Conservation (phyloP, 1,284 basidiomycete genomes). For the Golubevia sp. region DNA sequence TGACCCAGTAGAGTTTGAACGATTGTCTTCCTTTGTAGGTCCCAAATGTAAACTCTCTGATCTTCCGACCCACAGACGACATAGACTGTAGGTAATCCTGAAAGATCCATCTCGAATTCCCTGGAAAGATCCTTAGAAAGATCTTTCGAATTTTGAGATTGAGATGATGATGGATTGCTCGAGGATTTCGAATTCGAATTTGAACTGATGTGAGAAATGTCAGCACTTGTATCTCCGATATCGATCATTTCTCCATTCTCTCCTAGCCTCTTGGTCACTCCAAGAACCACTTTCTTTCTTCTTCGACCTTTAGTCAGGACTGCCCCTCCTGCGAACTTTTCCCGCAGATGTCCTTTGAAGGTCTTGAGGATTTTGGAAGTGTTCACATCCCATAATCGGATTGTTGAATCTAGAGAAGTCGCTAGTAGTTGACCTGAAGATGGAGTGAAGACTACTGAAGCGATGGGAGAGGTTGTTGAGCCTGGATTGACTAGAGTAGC, state of each 20-base stretch:
- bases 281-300: too few species aligned
- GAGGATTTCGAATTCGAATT: background rate
- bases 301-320: background rate
- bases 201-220: too few species aligned
- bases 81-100: slow-evolving; percentile 2
- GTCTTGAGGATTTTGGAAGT: slow-evolving; percentile 53
- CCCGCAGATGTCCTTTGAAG: slow-evolving; percentile 34
- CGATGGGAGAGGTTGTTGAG: slow-evolving; percentile 31
- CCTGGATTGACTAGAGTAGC: slow-evolving; percentile 41
- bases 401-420: slow-evolving; percentile 38
- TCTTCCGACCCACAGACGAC: slow-evolving; percentile 45
- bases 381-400: slow-evolving; percentile 54
- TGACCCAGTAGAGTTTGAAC: slow-evolving; percentile 21
- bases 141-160: background rate
- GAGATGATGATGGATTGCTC: background rate
- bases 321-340: slow-evolving; percentile 21
- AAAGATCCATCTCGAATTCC: background rate
- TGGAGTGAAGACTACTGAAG: slow-evolving; percentile 43
- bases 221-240: too few species aligned
- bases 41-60: slow-evolving; percentile 41
- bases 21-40: slow-evolving; percentile 40
- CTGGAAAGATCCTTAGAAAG: background rate
- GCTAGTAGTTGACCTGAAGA: slow-evolving; percentile 39
- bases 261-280: too few species aligned
- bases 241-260: too few species aligned